phyloP scores from a whole-genome alignment of 148 eudicot species.

The Agrostemma githago region DNA sequence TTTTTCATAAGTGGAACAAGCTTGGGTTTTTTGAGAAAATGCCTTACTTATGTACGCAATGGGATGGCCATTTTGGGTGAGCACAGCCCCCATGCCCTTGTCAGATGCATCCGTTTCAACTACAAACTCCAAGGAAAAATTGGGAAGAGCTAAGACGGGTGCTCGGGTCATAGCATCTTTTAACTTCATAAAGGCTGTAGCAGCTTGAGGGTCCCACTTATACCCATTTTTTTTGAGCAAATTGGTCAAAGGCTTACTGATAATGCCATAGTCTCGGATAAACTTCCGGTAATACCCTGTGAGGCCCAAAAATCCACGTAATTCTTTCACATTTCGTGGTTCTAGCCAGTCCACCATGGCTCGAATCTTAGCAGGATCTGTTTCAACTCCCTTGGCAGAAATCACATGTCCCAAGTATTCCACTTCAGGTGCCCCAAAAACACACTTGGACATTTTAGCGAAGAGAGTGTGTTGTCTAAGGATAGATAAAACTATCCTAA shows the following conservation, averaged over 20 bases:
- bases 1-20: background rate
- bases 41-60: constrained; percentile 3
- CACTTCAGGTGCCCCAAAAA: background rate
- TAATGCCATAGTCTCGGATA: background rate
- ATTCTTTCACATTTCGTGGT: background rate
- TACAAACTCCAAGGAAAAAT: background rate
- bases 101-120: background rate
- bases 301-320: constrained; percentile 2
- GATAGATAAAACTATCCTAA: too few species aligned
- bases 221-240: background rate
- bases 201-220: background rate
- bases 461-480: background rate
- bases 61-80: constrained; percentile 4
- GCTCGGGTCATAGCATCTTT: background rate
- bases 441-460: background rate
- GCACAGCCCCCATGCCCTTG: background rate
- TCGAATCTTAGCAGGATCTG: background rate
- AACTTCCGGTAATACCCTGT: background rate
- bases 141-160: background rate
- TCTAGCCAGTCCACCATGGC: background rate
- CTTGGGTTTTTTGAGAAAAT: background rate
- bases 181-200: background rate
- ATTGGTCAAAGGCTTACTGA: background rate
- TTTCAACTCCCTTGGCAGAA: background rate
- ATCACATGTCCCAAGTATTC: background rate